Percentiles rank a stretch among this genome's conserved stretches.
phyloP scores from a whole-genome alignment of 768 basidiomycete species.

The Rhodotorula toruloides region DNA sequence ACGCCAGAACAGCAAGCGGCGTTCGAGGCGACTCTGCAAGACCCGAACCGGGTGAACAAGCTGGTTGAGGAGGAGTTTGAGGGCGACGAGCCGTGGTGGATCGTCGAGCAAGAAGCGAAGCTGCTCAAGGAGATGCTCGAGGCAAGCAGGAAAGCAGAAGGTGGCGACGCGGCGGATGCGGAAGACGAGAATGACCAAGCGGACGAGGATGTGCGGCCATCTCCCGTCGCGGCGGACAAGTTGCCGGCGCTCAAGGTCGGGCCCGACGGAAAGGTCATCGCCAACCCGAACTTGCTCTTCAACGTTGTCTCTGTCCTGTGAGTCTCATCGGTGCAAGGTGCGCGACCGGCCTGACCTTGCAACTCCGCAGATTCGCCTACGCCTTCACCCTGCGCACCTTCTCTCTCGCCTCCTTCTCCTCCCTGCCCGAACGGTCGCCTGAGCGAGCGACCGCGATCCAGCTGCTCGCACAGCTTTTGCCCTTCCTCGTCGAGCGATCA shows the following conservation, averaged over 20 bases:
- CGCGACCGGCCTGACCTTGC: too few relatives aligned
- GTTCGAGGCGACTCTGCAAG: conserved; percentile 18
- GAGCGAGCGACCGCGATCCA: conserved; percentile 22
- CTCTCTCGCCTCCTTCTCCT: conserved; percentile 27
- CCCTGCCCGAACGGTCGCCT: conserved; percentile 6
- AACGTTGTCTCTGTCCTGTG: conserved; percentile 34
- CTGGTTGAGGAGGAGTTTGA: conserved; percentile 32
- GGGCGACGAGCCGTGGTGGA: conserved; percentile 36
- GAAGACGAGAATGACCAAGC: not conserved
- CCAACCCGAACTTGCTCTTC: conserved; percentile 14
- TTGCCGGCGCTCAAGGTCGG: conserved; percentile 8
- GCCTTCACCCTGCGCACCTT: conserved; percentile 34
- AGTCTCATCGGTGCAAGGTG: not conserved
- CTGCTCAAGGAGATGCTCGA: conserved; percentile 7
- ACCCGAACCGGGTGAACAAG: conserved; percentile 9
- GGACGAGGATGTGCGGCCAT: conserved; percentile 1
- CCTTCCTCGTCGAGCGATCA: conserved; percentile 31
- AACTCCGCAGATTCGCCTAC: conserved; percentile 34
- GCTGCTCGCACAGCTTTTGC: conserved; percentile 20
- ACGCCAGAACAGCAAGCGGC: conserved; percentile 33
- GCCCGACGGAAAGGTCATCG: not conserved
- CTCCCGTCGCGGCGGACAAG: not conserved
- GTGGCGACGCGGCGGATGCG: not conserved
- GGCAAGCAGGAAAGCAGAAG: not conserved
- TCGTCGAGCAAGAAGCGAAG: conserved; percentile 3